Percentiles rank a stretch among this genome's conserved stretches.
These are phyloP conservation scores for Onygena corvina DNA, from an alignment of 2,329 filamentous ascomycete species.

Conservation along the genomic window DNA sequence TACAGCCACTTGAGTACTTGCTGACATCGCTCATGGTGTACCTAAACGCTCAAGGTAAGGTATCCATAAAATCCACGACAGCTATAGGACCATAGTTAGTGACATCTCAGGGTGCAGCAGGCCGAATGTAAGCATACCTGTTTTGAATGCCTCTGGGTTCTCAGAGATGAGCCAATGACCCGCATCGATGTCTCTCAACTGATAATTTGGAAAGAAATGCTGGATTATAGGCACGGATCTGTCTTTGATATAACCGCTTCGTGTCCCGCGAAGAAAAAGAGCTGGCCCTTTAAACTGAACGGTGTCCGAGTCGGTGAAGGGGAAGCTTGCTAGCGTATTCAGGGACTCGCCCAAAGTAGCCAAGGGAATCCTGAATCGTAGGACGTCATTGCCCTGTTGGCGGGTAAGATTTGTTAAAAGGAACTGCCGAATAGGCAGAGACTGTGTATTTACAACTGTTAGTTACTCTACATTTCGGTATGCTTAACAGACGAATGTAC, in stretches of 20 bases:
- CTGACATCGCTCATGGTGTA: no score
- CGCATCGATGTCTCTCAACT: slow-evolving; percentile 59
- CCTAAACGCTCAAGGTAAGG: neutral
- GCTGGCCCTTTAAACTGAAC: slow-evolving; percentile 59
- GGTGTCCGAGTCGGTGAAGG: slow-evolving; percentile 60
- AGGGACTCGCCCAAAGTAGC: slow-evolving; percentile 55
- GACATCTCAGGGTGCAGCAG: neutral
- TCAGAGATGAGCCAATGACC: slow-evolving; percentile 90
- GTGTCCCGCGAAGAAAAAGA: slow-evolving; percentile 49
- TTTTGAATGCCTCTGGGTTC: slow-evolving; percentile 64
- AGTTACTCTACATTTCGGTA: neutral
- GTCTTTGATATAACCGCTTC: slow-evolving; percentile 23
- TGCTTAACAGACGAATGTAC: slow-evolving; percentile 10
- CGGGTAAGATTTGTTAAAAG: slow-evolving; percentile 73
- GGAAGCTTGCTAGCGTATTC: slow-evolving; percentile 74
- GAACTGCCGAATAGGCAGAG: slow-evolving; percentile 73
- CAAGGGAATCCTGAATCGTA: slow-evolving; percentile 71
- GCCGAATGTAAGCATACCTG: slow-evolving; percentile 42
- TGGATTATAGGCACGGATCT: slow-evolving; percentile 22
- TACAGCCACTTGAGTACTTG: no score
- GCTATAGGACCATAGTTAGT: slow-evolving; percentile 7
- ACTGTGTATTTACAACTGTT: slow-evolving; percentile 29
- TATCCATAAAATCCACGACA: slow-evolving; percentile 10
- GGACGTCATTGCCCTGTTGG: slow-evolving; percentile 38
- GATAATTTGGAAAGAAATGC: slow-evolving; percentile 64